Evolutionary conservation across 768 basidiomycete genomes (phyloP), one percentile per base, ranked within the genome.

Genomic region (Coprinopsis marcescibilis): DNA sequence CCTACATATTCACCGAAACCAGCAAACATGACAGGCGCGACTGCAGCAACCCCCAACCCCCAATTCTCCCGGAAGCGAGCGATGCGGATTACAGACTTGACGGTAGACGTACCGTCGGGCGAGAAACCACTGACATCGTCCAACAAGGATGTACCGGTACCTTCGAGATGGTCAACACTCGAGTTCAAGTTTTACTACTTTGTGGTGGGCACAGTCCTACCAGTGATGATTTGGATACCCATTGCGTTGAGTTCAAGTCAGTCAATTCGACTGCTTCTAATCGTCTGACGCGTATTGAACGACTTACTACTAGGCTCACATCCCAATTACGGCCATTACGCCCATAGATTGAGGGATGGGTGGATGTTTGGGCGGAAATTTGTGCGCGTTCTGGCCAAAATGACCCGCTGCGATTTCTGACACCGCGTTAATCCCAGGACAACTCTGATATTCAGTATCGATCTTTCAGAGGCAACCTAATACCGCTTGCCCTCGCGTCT

Each of bases 391-490:
- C n/a, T n/a, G n/a, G n/a, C n/a, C n/a, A n/a, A n/a, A n/a, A n/a
- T n/a, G n/a, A n/a, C n/a, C n/a, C n/a, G n/a, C n/a, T n/a, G n/a
- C n/a, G n/a, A n/a, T n/a, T n/a, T n/a, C n/a, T n/a, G n/a, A n/a
- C n/a, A n/a, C n/a, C n/a, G n/a, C n/a, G n/a, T n/a, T n/a, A n/a
- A n/a, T 48, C 40, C 20, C 25, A 97, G 95, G 96, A 99, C 64
- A 89, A 85, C 58, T 91, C 89, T 52, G 96, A 98, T 57, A 68
- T 74, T 0, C 96, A 98, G 68, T 97, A 93, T 60, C 85, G 85
- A 20, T 76, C 81, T 2, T 96, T 99, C 64, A 79, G 96, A 30
- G 72, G 76, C 55, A 89, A 92, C 60, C 60, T 97, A 37, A 78
- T 83, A 4, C 62, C 81, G 4, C 74, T 98, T 3, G 57, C 72